phyloP scores from a whole-genome alignment of 192 early-diverging fungal genomes.

The Linderina pennispora region DNA sequence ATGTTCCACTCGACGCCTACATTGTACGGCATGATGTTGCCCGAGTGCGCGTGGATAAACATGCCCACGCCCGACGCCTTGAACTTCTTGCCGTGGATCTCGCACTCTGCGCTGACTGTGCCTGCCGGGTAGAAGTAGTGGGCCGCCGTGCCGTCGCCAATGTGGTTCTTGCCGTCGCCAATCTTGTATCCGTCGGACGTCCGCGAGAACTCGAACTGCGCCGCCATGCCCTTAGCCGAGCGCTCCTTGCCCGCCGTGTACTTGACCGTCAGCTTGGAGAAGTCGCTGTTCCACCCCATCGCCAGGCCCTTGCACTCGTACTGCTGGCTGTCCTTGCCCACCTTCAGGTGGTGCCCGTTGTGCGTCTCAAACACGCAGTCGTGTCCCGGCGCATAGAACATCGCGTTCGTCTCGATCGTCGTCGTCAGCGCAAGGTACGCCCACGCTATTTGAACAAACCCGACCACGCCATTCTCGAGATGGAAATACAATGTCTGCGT shows the following conservation, averaged over 20 bases:
- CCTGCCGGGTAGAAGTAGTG: slow-evolving; percentile 83
- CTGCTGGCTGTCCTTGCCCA: slow-evolving; percentile 67
- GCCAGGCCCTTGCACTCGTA: slow-evolving; percentile 70
- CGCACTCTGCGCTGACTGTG: slow-evolving; percentile 62
- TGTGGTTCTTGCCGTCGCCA: slow-evolving; percentile 73
- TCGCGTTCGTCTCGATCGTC: slow-evolving; percentile 68
- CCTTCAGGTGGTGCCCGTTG: slow-evolving; percentile 64
- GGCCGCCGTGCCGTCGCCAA: slow-evolving; percentile 58
- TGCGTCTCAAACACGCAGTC: slow-evolving; percentile 61
- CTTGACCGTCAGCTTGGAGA: slow-evolving; percentile 29
- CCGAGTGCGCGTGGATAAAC: slow-evolving; percentile 82
- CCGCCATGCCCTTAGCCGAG: slow-evolving; percentile 57
- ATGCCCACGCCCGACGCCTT: slow-evolving; percentile 63
- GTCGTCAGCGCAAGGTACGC: slow-evolving; percentile 69
- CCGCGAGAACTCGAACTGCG: slow-evolving; percentile 63
- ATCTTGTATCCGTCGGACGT: slow-evolving; percentile 72
- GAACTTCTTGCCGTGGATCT: slow-evolving; percentile 57
- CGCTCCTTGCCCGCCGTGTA: slow-evolving; percentile 46
- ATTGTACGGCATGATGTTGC: slow-evolving; percentile 74
- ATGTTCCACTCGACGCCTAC: slow-evolving; percentile 84
- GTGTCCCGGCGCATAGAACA: slow-evolving; percentile 64
- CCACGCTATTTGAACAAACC: slow-evolving; percentile 89
- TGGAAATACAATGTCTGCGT: slow-evolving; percentile 83
- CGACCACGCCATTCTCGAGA: slow-evolving; percentile 63
- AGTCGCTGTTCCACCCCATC: slow-evolving; percentile 53